Evolutionary conservation across 495 filamentous ascomycete genomes (phyloP).

Genomic region (Daldinia loculata): DNA sequence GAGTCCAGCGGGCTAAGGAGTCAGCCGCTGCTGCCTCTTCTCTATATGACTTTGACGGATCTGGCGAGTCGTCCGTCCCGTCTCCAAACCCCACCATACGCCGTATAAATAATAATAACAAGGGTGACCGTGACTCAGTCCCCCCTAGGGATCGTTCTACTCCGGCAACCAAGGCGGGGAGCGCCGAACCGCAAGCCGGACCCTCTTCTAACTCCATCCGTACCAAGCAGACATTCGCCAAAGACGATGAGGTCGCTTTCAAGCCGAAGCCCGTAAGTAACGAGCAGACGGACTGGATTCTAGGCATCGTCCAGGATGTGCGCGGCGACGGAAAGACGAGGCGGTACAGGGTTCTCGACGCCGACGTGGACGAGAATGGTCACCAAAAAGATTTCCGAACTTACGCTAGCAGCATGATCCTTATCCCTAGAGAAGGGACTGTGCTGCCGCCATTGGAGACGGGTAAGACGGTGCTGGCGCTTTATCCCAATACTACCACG

Average conservation of each 20-base stretch:
- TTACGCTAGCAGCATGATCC: conserved; percentile 80
- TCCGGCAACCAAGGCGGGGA: conserved; percentile 53
- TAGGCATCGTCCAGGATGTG: conserved; percentile 86
- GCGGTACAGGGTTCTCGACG: conserved; percentile 93
- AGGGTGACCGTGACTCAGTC: conserved; percentile 57
- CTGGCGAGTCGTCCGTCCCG: conserved; percentile 74
- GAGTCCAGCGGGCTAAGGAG: conserved; percentile 42
- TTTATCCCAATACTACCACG: conserved; percentile 92
- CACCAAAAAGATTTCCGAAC: conserved; percentile 80
- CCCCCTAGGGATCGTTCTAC: conserved; percentile 58
- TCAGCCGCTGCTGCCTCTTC: conserved; percentile 48
- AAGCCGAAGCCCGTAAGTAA: conserved; percentile 76
- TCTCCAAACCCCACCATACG: conserved; percentile 62
- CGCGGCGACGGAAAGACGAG: conserved; percentile 87
- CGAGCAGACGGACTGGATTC: conserved; percentile 82
- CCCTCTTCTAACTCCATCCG: conserved; percentile 46
- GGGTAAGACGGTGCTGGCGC: conserved; percentile 81
- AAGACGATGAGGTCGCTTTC: conserved; percentile 87
- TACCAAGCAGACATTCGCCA: conserved; percentile 63
- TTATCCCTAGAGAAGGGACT: conserved; percentile 70
- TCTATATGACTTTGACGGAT: conserved; percentile 74
- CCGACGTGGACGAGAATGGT: conserved; percentile 83
- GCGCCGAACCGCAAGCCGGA: conserved; percentile 54
- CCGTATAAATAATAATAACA: conserved; percentile 46
- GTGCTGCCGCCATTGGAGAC: conserved; percentile 74